These are phyloP conservation scores for Brassica rapa DNA, from an alignment of 345 rosid genomes.

Conservation along the genomic window DNA sequence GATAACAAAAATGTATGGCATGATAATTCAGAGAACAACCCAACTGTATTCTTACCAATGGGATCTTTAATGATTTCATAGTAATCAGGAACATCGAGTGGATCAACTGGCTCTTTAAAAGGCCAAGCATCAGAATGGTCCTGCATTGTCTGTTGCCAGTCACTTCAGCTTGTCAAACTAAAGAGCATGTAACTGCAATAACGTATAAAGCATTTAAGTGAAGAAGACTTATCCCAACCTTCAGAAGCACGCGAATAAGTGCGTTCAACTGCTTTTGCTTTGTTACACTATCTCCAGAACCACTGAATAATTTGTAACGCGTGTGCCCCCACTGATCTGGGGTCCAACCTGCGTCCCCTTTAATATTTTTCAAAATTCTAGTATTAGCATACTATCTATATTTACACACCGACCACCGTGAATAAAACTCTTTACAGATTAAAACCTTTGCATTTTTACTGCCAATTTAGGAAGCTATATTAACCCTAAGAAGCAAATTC, in stretches of 20 bases:
- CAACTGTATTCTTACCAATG: slow-evolving; percentile 60
- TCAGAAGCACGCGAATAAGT: slow-evolving; percentile 89
- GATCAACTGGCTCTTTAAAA: slow-evolving; percentile 94
- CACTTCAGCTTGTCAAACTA: slow-evolving; percentile 22
- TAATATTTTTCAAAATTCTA: slow-evolving; percentile 20
- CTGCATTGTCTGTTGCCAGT: slow-evolving; percentile 74
- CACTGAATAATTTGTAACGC: slow-evolving; percentile 62
- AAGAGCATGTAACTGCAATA: neutral
- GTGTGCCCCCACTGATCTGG: slow-evolving; percentile 97
- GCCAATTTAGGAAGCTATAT: neutral
- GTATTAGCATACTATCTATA: slow-evolving; percentile 16
- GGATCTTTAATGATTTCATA: slow-evolving; percentile 98
- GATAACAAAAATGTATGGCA: neutral
- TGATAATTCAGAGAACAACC: neutral
- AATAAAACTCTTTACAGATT: neutral
- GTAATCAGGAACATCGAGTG: slow-evolving; percentile 95
- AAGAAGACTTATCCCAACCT: slow-evolving; percentile 51
- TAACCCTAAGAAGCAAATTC: neutral
- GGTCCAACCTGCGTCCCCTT: slow-evolving; percentile 98
- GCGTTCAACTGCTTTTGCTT: slow-evolving; percentile 74
- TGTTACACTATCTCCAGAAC: slow-evolving; percentile 54
- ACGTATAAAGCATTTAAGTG: neutral
- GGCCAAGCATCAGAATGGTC: slow-evolving; percentile 99
- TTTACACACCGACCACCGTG: neutral
- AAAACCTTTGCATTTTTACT: neutral